Base-by-base conservation (phyloP, 2,329 filamentous ascomycete species). In the Colletotrichum euphorbiae region DNA sequence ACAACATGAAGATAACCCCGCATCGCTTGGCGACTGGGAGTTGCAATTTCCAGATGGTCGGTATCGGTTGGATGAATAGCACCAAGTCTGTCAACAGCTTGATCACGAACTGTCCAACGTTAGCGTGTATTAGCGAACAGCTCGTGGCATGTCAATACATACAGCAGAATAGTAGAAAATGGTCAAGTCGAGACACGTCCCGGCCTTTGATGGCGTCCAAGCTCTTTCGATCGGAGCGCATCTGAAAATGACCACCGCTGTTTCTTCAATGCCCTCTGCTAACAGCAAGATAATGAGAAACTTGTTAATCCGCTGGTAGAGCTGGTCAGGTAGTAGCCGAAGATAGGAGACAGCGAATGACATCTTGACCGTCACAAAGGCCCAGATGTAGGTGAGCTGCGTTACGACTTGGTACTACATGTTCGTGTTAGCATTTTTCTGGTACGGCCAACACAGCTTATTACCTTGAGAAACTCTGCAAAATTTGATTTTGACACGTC, bases 51-150 rank as follows among this genome's bases (percentile, higher is more conserved):
- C 75, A 76, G 68, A 80, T 75, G n/a, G 76, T 73, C 0, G 79
- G 79, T 13, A 81, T 78, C 3, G 79, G 79, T 45, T 80, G 75
- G 15, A 78, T 70, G 61, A 80, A 79, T 7, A 81, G 70, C 28
- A 77, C 71, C 51, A 81, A 71, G 57, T 80, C 78, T 40, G 77
- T 80, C 11, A 72, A 69, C 38, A 81, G 71, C 69, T 80, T 80
- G 70, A 80, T 75, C 31, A 73, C 75, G 42, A 75, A 75, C 73
- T 75, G 46, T 15, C 8, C 4, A 2, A 21, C 15, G n/a, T 28
- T 33, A 70, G 67, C 17, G 15, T 19, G 5, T 3, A 11, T 13
- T 9, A 13, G 33, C 45, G 5, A 11, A 15, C 5, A 13, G 2
- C n/a, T 57, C n/a, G 9, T 8, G 19, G 2, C 2, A 38, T 1